Percentiles rank a stretch among this genome's conserved stretches.
phyloP scores from a whole-genome alignment of 1,284 basidiomycete species.

The Psilocybe mexicana region DNA sequence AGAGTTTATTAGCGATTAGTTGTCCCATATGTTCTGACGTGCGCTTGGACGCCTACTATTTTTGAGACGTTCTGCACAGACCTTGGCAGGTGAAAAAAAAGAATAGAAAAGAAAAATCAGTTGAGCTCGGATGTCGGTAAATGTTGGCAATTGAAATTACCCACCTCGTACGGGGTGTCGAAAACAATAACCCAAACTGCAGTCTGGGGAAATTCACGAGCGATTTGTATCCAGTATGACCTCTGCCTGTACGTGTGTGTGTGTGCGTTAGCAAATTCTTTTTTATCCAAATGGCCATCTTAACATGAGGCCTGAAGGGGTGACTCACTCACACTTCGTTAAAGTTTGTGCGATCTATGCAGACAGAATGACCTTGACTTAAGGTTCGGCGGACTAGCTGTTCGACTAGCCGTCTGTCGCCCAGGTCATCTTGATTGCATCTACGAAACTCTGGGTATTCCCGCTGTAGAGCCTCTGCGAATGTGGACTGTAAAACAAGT shows the following conservation, averaged over 20 bases:
- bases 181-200: conserved; percentile 70
- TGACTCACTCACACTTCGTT: conserved; percentile 52
- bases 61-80: conserved; percentile 52
- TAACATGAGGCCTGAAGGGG: background rate
- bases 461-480: conserved; percentile 61
- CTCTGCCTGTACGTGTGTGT: conserved; percentile 50
- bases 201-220: conserved; percentile 59
- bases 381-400: conserved; percentile 51
- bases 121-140: conserved; percentile 15
- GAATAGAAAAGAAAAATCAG: no score
- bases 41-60: conserved; percentile 39
- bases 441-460: conserved; percentile 59
- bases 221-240: conserved; percentile 69
- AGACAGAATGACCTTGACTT: conserved; percentile 58
- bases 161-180: conserved; percentile 70
- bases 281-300: conserved; percentile 1
- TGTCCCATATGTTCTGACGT: conserved; percentile 6
- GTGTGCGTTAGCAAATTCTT: no score
- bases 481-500: conserved; percentile 54
- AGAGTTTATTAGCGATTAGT: conserved; percentile 1
- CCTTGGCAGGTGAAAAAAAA: conserved; percentile 35
- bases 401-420: conserved; percentile 59
- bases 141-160: conserved; percentile 23
- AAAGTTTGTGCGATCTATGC: conserved; percentile 74
- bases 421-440: conserved; percentile 73